A percentile compares a stretch with the other conserved stretches of the same genome.
phyloP scores from a whole-genome alignment of 2,329 filamentous ascomycete genomes.

The Pseudopyricularia javanii region DNA sequence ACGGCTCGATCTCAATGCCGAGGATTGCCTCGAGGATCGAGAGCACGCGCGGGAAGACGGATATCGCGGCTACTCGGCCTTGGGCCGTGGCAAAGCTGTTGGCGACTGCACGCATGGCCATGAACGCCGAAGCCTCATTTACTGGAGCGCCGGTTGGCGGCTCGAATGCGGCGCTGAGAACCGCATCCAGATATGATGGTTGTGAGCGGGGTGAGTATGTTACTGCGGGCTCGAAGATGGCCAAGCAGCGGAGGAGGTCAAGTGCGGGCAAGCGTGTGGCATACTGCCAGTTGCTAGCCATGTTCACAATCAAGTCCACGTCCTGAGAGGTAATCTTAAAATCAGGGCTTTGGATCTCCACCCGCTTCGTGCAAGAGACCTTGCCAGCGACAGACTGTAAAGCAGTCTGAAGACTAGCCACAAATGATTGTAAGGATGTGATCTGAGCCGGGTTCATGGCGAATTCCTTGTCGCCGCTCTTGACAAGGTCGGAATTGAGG shows the following conservation, averaged over 20 bases:
- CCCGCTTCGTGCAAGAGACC: conserved; percentile 7
- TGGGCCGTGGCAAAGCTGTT: conserved; percentile 71
- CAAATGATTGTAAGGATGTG: background rate
- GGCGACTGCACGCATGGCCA: conserved; percentile 66
- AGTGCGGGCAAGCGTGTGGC: conserved; percentile 71
- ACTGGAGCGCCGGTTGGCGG: conserved; percentile 10
- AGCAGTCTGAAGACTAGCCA: conserved; percentile 45
- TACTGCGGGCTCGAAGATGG: conserved; percentile 56
- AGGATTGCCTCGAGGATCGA: conserved; percentile 51
- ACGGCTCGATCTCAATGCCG: conserved; percentile 25
- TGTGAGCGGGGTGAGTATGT: conserved; percentile 26
- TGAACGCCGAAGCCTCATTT: conserved; percentile 47
- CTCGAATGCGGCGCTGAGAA: background rate
- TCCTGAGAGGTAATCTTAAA: conserved; percentile 28
- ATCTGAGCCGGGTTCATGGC: conserved; percentile 60
- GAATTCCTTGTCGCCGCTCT: conserved; percentile 59
- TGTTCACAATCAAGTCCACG: conserved; percentile 54
- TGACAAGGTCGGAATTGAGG: conserved; percentile 61
- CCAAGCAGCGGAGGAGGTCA: conserved; percentile 76
- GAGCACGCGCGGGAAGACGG: conserved; percentile 45
- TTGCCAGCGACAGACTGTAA: conserved; percentile 20
- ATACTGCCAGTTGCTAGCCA: conserved; percentile 70
- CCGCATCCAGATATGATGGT: background rate
- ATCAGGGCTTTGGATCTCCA: conserved; percentile 24
- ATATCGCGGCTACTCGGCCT: conserved; percentile 54